A percentile compares a stretch with the other conserved stretches of the same genome.
Conservation (phyloP, 495 filamentous ascomycete genomes). For the Tuber melanosporum region DNA sequence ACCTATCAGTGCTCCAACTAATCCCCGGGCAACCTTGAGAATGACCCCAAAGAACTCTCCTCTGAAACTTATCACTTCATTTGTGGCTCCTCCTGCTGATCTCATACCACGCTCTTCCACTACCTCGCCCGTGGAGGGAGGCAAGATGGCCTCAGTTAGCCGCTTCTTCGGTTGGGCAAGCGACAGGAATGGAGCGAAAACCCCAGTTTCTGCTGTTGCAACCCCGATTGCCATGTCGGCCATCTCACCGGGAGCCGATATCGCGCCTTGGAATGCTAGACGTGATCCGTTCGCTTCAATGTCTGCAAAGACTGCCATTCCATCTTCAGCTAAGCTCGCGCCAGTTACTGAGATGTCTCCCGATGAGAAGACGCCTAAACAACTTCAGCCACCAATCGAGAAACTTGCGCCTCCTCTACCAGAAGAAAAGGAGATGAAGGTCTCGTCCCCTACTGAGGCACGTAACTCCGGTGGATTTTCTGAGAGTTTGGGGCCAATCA, state of each 20-base stretch:
- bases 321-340: conserved; percentile 67
- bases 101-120: conserved; percentile 38
- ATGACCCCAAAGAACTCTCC: conserved; percentile 65
- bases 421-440: conserved; percentile 31
- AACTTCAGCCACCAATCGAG: conserved; percentile 21
- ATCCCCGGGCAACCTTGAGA: conserved; percentile 37
- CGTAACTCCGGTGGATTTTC: conserved; percentile 36
- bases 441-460: conserved; percentile 36
- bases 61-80: conserved; percentile 87
- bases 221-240: conserved; percentile 94
- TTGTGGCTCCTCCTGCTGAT: conserved; percentile 45
- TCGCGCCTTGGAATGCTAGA: conserved; percentile 32
- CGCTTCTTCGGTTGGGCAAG: conserved; percentile 61
- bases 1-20: conserved; percentile 39
- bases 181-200: conserved; percentile 68
- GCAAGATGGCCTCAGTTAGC: conserved; percentile 33
- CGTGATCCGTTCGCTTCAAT: conserved; percentile 37
- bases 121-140: conserved; percentile 32
- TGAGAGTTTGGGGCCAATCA: conserved; percentile 24
- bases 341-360: conserved; percentile 75
- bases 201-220: conserved; percentile 52
- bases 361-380: conserved; percentile 51
- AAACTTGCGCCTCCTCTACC: conserved; percentile 20
- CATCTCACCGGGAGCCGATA: conserved; percentile 60
- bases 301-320: conserved; percentile 65